Evolutionary conservation across 352 stramenopile species (phyloP).

Genomic region (Globisporangium nodosum): DNA sequence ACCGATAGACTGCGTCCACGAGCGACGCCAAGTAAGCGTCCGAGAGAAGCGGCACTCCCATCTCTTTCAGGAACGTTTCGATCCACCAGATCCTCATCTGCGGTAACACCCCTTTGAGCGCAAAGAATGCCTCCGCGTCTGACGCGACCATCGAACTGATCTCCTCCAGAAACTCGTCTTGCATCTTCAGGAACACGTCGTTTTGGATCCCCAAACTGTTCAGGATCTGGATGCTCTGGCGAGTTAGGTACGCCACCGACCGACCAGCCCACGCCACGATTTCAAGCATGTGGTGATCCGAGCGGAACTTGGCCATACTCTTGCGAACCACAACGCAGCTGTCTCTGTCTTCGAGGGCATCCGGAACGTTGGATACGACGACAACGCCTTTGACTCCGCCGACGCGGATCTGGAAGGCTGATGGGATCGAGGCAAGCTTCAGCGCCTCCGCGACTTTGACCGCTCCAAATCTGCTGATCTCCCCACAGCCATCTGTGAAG

Average conservation of each 20-base stretch:
- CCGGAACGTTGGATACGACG: constrained; percentile 44
- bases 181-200: constrained; percentile 56
- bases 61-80: constrained; percentile 29
- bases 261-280: constrained; percentile 46
- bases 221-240: constrained; percentile 72
- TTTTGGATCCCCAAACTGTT: constrained; percentile 56
- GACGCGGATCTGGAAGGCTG: constrained; percentile 71
- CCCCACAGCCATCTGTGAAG: constrained; percentile 73
- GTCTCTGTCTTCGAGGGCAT: constrained; percentile 12
- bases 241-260: constrained; percentile 64
- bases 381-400: constrained; percentile 72
- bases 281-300: constrained; percentile 56
- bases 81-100: constrained; percentile 26
- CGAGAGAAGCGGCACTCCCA: constrained; percentile 31
- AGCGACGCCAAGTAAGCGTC: constrained; percentile 52
- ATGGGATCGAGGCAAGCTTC: constrained; percentile 32
- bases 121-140: constrained; percentile 35
- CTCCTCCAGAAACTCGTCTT: constrained; percentile 60
- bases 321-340: constrained; percentile 35
- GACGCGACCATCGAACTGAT: constrained; percentile 53
- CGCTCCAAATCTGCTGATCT: constrained; percentile 41
- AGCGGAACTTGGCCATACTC: constrained; percentile 75
- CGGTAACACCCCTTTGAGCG: constrained; percentile 39
- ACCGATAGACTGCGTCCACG: constrained; percentile 55
- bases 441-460: constrained; percentile 30